These are phyloP conservation scores for Triangularia setosa DNA, from an alignment of 2,329 filamentous ascomycete species.

Conservation along the genomic window DNA sequence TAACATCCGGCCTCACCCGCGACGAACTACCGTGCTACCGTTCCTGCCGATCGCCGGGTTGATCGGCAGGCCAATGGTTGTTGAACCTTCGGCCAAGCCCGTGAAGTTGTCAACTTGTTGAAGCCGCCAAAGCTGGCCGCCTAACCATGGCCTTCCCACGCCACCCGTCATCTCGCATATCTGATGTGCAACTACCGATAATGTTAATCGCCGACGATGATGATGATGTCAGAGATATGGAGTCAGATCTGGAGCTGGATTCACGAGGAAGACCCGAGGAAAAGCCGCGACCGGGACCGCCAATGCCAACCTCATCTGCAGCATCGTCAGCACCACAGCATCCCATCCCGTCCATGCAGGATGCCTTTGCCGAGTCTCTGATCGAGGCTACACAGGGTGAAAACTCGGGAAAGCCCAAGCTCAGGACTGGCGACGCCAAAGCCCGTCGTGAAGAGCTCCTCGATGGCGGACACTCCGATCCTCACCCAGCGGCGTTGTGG, in stretches of 20 bases:
- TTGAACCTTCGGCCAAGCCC: neutral
- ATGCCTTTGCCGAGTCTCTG: slow-evolving; percentile 78
- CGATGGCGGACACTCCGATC: slow-evolving; percentile 63
- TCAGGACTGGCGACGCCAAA: slow-evolving; percentile 53
- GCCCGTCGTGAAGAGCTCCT: slow-evolving; percentile 63
- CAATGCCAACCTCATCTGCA: slow-evolving; percentile 10
- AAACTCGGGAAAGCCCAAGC: slow-evolving; percentile 47
- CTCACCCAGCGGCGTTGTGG: slow-evolving; percentile 71
- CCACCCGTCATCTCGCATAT: slow-evolving; percentile 19
- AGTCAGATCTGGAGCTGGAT: slow-evolving; percentile 15
- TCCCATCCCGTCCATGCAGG: slow-evolving; percentile 72
- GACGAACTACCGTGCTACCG: slow-evolving; percentile 17
- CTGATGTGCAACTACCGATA: slow-evolving; percentile 26
- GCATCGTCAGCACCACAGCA: slow-evolving; percentile 44
- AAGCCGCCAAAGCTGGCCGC: neutral
- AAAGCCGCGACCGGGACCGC: slow-evolving; percentile 4
- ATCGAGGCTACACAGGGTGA: slow-evolving; percentile 60
- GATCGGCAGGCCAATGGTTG: slow-evolving; percentile 22
- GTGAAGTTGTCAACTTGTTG: slow-evolving; percentile 6
- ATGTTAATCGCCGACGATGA: slow-evolving; percentile 22
- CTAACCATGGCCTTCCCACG: slow-evolving; percentile 26
- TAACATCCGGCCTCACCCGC: slow-evolving; percentile 9
- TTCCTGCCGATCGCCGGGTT: slow-evolving; percentile 26
- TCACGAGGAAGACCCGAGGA: slow-evolving; percentile 9
- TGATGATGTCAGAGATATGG: slow-evolving; percentile 13